These are phyloP conservation scores for Globisporangium yorkense DNA, from an alignment of 352 stramenopile genomes.

Conservation along the genomic window DNA sequence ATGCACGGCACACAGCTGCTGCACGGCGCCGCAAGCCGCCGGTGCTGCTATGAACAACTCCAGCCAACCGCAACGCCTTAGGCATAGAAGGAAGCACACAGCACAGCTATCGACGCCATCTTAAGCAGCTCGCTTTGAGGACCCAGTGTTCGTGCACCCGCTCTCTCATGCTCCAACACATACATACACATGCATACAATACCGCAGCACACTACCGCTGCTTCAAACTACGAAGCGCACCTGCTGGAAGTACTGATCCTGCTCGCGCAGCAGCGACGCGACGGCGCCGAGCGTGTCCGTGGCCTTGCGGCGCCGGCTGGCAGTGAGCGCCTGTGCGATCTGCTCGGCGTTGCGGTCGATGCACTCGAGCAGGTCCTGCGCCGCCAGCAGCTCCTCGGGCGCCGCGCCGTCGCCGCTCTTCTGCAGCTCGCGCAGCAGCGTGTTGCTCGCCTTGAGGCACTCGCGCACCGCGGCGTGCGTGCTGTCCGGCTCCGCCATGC, in stretches of 20 bases:
- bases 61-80: too few species aligned
- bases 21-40: too few species aligned
- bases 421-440: conserved; percentile 31
- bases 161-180: not conserved
- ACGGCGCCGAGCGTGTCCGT: conserved; percentile 20
- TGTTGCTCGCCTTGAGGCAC: conserved; percentile 25
- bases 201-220: not conserved
- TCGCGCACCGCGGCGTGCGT: conserved; percentile 7
- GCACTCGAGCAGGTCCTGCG: conserved; percentile 63
- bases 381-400: conserved; percentile 33
- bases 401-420: conserved; percentile 20
- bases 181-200: not conserved
- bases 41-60: too few species aligned
- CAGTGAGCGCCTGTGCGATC: conserved; percentile 46
- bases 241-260: conserved; percentile 40
- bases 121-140: too few species aligned
- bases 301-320: conserved; percentile 22
- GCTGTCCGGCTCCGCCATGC: conserved; percentile 3
- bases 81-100: too few species aligned
- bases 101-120: too few species aligned
- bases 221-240: conserved; percentile 8
- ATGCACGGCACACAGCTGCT: not conserved
- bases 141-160: too few species aligned
- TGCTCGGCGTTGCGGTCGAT: conserved; percentile 68
- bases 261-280: conserved; percentile 51